Evolutionary conservation across 495 filamentous ascomycete species (phyloP).

Genomic region (Neurospora sp.): DNA sequence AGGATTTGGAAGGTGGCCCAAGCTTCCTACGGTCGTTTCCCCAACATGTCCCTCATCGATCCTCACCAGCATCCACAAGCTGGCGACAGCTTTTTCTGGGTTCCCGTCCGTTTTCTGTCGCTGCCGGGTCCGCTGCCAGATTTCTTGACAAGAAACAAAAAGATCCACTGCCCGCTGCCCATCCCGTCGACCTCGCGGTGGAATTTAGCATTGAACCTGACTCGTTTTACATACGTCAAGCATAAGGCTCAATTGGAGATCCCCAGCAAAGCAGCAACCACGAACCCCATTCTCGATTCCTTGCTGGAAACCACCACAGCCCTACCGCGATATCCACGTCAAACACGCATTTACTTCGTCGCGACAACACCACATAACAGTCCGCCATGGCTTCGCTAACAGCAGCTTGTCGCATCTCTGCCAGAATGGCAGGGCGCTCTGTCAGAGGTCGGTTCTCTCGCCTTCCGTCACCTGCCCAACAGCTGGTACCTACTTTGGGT

Average conservation of each 20-base stretch:
- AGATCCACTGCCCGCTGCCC: not conserved
- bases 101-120: not conserved
- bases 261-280: not conserved
- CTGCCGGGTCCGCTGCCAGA: not conserved
- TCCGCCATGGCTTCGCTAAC: constrained; percentile 43
- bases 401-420: constrained; percentile 39
- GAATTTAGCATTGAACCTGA: not conserved
- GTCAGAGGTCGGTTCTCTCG: constrained; percentile 35
- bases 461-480: constrained; percentile 1
- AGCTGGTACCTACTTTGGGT: not conserved
- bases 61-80: constrained; percentile 2
- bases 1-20: not conserved
- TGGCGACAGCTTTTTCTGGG: not conserved
- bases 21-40: not conserved
- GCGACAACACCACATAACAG: not conserved
- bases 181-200: not conserved
- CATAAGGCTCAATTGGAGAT: not conserved
- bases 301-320: not conserved
- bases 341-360: not conserved
- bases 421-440: constrained; percentile 35
- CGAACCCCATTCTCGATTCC: not conserved
- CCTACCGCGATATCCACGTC: not conserved
- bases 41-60: constrained; percentile 3
- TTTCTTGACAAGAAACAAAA: not conserved
- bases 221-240: not conserved